These are phyloP conservation scores for Cladophialophora chaetospira DNA, from an alignment of 2,329 filamentous ascomycete species.

Conservation along the genomic window DNA sequence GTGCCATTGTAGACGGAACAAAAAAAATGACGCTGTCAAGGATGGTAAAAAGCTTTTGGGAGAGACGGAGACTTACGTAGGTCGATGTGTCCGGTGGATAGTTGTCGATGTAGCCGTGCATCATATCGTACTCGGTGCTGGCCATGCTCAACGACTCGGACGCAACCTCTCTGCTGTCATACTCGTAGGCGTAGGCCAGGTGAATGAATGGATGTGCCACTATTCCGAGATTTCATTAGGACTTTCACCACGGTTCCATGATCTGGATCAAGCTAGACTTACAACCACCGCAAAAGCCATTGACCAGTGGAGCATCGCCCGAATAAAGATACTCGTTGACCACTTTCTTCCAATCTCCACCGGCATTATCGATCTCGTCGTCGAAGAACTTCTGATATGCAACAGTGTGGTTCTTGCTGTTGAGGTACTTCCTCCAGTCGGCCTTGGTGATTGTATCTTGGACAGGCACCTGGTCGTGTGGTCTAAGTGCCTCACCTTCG, in stretches of 20 bases:
- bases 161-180: conserved; percentile 7
- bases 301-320: conserved; percentile 29
- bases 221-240: conserved; percentile 8
- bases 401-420: conserved; percentile 17
- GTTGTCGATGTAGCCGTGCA: conserved; percentile 6
- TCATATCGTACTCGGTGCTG: conserved; percentile 16
- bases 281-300: conserved; percentile 24
- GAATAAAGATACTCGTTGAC: conserved; percentile 30
- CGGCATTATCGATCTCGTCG: conserved; percentile 19
- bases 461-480: not conserved
- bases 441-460: not conserved
- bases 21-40: too few relatives aligned
- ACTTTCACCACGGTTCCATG: conserved; percentile 8
- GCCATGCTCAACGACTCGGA: conserved; percentile 13
- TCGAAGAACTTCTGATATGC: conserved; percentile 29
- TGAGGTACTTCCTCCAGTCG: conserved; percentile 11
- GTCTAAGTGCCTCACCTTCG: not conserved
- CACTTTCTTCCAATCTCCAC: conserved; percentile 29
- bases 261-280: not conserved
- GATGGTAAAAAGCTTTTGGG: too few relatives aligned
- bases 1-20: too few relatives aligned
- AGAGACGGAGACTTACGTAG: too few relatives aligned
- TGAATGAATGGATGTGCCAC: conserved; percentile 54
- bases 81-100: not conserved
- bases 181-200: conserved; percentile 19